Base-by-base conservation (phyloP, 2,329 filamentous ascomycete genomes). In the Ascochyta viciae-villosae region DNA sequence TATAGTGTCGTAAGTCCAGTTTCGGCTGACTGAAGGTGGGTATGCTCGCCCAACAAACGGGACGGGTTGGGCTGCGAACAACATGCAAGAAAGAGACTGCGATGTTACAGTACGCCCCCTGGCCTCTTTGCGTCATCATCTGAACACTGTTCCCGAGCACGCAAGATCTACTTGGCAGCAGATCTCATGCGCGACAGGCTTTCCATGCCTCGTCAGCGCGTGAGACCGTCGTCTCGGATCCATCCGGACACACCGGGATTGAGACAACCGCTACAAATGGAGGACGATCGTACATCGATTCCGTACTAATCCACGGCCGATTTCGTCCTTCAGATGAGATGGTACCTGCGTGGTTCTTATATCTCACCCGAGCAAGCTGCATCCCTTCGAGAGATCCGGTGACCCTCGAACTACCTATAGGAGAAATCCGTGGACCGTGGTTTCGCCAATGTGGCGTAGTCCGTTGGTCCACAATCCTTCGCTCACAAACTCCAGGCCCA, bases 161-260 rank as follows among this genome's bases (percentile, higher is more conserved):
- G n/a, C 46, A 29, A 26, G 40, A 46, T 46, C 29, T 55, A 35
- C 52, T 50, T 50, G 46, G 52, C 41, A 23, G 22, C 13, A 37
- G 13, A 37, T 26, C n/a, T 10, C 38, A 29, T 13, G n/a, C 27
- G 31, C 3, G 29, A 40, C 41, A 31, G 10, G n/a, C 4, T 26
- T n/a, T 8, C 41, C 26, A 41, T 41, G 42, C 47, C 37, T 47
- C 38, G 3, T 15, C n/a, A 29, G 22, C 15, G 39, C 26, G 39
- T 39, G 37, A 40, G 22, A 38, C 22, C 33, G 31, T 29, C 10
- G 26, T 43, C 39, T 39, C 26, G 26, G 24, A 33, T 39, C 26
- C 3, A 34, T 39, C 38, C 33, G 26, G 37, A 15, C 4, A 42
- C 15, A 29, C 42, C 31, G 29, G 37, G 24, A 31, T 33, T 13